phyloP scores from a whole-genome alignment of 2,329 filamentous ascomycete genomes.

The Colletotrichum spinosum region DNA sequence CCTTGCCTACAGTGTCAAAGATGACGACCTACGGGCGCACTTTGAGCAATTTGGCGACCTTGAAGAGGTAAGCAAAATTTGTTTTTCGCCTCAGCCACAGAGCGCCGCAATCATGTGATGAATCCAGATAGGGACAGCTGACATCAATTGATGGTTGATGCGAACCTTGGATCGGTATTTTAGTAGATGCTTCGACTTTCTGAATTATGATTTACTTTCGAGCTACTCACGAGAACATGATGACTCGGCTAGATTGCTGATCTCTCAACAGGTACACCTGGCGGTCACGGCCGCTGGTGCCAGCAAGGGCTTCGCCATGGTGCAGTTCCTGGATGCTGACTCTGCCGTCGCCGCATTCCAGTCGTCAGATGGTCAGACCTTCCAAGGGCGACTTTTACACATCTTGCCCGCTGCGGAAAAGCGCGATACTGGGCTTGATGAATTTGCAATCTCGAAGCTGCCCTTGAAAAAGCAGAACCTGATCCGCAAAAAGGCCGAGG shows the following conservation, averaged over 20 bases:
- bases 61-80: constrained; percentile 80
- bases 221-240: constrained; percentile 11
- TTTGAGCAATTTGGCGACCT: constrained; percentile 81
- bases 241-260: constrained; percentile 30
- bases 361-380: constrained; percentile 83
- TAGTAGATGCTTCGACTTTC: constrained; percentile 99
- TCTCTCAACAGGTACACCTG: constrained; percentile 79
- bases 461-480: constrained; percentile 95
- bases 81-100: constrained; percentile 27
- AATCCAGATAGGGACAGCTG: constrained; percentile 99
- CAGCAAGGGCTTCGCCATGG: constrained; percentile 91
- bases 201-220: constrained; percentile 65
- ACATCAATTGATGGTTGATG: constrained; percentile 91
- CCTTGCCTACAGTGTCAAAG: constrained; percentile 81
- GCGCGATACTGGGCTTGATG: constrained; percentile 84
- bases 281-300: constrained; percentile 78
- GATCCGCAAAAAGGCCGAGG: constrained; percentile 85
- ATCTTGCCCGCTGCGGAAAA: constrained; percentile 88
- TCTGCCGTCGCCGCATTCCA: constrained; percentile 84
- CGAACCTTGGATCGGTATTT: constrained; percentile 93
- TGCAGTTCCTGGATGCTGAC: constrained; percentile 80
- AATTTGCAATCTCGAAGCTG: constrained; percentile 89
- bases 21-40: constrained; percentile 78
- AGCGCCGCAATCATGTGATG: constrained; percentile 73
- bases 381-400: constrained; percentile 93